Evolutionary conservation across 2,329 filamentous ascomycete species (phyloP).

Genomic region (Trematosphaeria pertusa): DNA sequence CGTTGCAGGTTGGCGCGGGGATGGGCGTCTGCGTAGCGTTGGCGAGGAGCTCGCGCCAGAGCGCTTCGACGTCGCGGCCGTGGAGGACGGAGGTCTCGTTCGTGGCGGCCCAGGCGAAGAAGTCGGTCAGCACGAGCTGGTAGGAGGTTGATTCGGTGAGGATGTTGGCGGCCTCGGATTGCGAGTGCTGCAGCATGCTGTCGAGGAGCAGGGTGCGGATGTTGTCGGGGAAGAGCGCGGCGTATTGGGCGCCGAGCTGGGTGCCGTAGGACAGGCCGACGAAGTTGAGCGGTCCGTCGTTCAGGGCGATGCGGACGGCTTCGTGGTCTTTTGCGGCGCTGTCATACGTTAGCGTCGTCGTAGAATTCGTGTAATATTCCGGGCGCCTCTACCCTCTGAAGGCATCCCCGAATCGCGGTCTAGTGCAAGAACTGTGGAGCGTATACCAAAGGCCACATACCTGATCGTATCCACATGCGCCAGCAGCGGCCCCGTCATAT

Average conservation of each 20-base stretch:
- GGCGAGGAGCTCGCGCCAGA: slow-evolving; percentile 34
- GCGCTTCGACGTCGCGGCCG: slow-evolving; percentile 28
- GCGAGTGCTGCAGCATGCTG: slow-evolving; percentile 53
- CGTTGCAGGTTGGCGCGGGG: slow-evolving; percentile 44
- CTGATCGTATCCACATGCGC: slow-evolving; percentile 53
- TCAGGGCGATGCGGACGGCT: slow-evolving; percentile 41
- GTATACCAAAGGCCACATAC: neutral
- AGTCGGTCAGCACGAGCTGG: slow-evolving; percentile 44
- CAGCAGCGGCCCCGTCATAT: slow-evolving; percentile 49
- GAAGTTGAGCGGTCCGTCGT: slow-evolving; percentile 48
- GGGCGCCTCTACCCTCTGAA: too few relatives aligned
- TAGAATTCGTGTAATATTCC: too few relatives aligned
- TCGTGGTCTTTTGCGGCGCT: slow-evolving; percentile 43
- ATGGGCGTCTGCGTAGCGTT: slow-evolving; percentile 44
- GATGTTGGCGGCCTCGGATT: slow-evolving; percentile 43
- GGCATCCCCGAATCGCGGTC: too few relatives aligned
- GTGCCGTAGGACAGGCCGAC: slow-evolving; percentile 57
- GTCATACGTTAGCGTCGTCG: neutral
- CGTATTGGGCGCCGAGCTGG: slow-evolving; percentile 54
- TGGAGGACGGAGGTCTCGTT: slow-evolving; percentile 39
- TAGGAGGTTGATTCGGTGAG: slow-evolving; percentile 48
- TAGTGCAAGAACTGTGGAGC: too few relatives aligned
- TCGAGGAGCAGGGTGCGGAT: slow-evolving; percentile 54
- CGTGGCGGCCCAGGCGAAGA: slow-evolving; percentile 49
- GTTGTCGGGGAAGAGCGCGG: slow-evolving; percentile 53